Conservation (phyloP, 306 rosid species). For the Lathyrus tuberosus region DNA sequence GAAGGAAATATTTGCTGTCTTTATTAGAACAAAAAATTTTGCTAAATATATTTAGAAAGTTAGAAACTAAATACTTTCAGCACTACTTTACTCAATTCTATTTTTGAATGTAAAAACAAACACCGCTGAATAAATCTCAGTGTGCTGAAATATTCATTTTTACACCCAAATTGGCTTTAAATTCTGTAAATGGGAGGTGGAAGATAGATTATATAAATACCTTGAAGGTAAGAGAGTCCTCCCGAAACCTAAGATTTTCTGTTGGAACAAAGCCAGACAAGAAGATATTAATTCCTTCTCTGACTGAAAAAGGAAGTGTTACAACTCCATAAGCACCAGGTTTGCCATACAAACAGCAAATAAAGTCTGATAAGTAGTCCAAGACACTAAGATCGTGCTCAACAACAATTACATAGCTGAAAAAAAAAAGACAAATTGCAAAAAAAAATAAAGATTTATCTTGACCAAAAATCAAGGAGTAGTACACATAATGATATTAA, state of each 20-base stretch:
- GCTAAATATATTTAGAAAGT: conserved; percentile 19
- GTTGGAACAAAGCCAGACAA: conserved; percentile 99
- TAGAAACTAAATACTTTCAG: conserved; percentile 5
- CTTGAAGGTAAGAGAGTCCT: conserved; percentile 92
- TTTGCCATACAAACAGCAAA: conserved; percentile 97
- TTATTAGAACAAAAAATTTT: neutral
- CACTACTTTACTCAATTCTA: conserved; percentile 4
- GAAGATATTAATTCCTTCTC: conserved; percentile 99
- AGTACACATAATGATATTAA: conserved; percentile 4
- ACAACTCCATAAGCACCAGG: conserved; percentile 99
- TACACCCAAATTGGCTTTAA: conserved; percentile 14
- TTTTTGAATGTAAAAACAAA: neutral
- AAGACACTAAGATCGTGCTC: conserved; percentile 99
- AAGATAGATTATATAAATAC: conserved; percentile 43
- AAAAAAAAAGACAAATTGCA: conserved; percentile 42
- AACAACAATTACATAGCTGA: conserved; percentile 97
- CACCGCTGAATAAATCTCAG: neutral
- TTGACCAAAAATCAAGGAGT: neutral
- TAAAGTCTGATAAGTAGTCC: conserved; percentile 97
- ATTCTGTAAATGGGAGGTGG: conserved; percentile 1
- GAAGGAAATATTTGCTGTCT: neutral
- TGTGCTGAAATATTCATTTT: conserved; percentile 10
- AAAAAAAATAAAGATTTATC: conserved; percentile 35
- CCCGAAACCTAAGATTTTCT: conserved; percentile 93
- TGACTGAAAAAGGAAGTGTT: conserved; percentile 97